Evolutionary conservation across 345 rosid genomes (phyloP).

Genomic region (Atalantia buxifolia): DNA sequence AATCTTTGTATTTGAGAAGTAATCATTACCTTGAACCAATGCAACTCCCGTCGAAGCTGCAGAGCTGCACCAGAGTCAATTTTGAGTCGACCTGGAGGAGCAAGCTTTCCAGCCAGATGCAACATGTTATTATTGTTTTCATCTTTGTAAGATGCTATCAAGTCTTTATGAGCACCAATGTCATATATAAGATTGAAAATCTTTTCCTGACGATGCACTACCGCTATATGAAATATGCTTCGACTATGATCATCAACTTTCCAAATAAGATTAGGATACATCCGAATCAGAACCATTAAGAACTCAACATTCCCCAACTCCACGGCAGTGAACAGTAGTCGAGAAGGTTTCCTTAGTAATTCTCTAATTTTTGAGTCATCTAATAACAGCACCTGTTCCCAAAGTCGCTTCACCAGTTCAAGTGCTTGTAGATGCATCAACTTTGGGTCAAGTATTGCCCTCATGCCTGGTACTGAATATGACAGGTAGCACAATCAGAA

Average conservation of each 20-base stretch:
- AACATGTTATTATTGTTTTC: constrained; percentile 24
- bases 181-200: constrained; percentile 28
- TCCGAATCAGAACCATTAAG: constrained; percentile 17
- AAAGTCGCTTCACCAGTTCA: constrained; percentile 30
- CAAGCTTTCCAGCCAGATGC: constrained; percentile 34
- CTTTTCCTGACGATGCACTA: constrained; percentile 29
- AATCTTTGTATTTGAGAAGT: not conserved
- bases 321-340: constrained; percentile 35
- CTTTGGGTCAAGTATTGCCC: constrained; percentile 16
- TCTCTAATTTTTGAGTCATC: constrained; percentile 29
- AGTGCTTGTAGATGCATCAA: constrained; percentile 24
- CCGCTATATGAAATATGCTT: constrained; percentile 34
- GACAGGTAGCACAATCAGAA: not conserved
- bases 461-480: constrained; percentile 34
- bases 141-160: constrained; percentile 28
- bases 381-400: constrained; percentile 26
- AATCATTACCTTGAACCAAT: constrained; percentile 42
- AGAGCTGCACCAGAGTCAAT: constrained; percentile 42
- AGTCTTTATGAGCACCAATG: constrained; percentile 25
- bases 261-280: constrained; percentile 35
- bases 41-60: constrained; percentile 35
- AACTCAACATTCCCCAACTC: constrained; percentile 35
- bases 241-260: constrained; percentile 26
- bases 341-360: constrained; percentile 23
- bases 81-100: constrained; percentile 27